phyloP scores from a whole-genome alignment of 192 early-diverging fungal genomes.

The Coemansia sp. region DNA sequence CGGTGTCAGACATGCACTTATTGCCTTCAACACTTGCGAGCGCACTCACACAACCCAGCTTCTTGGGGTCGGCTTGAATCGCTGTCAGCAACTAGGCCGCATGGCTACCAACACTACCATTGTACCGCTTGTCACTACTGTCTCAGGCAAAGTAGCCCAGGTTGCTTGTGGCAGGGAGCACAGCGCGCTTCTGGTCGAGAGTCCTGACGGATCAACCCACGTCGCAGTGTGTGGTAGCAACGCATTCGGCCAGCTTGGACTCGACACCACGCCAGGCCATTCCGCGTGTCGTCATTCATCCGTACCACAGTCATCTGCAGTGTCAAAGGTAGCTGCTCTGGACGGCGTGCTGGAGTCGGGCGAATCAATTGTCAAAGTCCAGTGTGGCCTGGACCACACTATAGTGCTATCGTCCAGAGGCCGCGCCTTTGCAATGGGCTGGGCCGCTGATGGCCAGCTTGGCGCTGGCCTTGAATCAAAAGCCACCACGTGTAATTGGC shows the following conservation, averaged over 20 bases:
- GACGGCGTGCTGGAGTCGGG: slow-evolving; percentile 13
- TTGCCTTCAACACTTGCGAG: slow-evolving; percentile 12
- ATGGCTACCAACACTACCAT: neutral
- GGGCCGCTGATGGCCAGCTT: slow-evolving; percentile 75
- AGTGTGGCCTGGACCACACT: slow-evolving; percentile 71
- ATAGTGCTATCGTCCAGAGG: slow-evolving; percentile 56
- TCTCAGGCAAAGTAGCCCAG: slow-evolving; percentile 32
- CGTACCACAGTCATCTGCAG: neutral
- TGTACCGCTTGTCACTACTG: slow-evolving; percentile 8
- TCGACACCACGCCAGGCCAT: slow-evolving; percentile 19
- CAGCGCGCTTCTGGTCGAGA: slow-evolving; percentile 54
- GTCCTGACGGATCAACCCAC: neutral
- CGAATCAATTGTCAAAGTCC: slow-evolving; percentile 52
- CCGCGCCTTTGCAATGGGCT: slow-evolving; percentile 67
- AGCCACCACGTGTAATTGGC: slow-evolving; percentile 38
- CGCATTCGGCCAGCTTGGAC: slow-evolving; percentile 68
- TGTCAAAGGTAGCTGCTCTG: slow-evolving; percentile 18
- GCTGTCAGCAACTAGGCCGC: slow-evolving; percentile 53
- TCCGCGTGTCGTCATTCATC: slow-evolving; percentile 17
- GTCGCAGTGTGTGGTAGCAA: slow-evolving; percentile 63
- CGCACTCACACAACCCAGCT: slow-evolving; percentile 26
- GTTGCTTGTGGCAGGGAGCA: slow-evolving; percentile 68
- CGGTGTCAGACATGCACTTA: slow-evolving; percentile 35
- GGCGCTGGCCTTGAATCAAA: slow-evolving; percentile 55
- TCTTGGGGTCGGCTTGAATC: slow-evolving; percentile 54